phyloP scores from a whole-genome alignment of 2,329 filamentous ascomycete species.

The Trichoderma sp. region DNA sequence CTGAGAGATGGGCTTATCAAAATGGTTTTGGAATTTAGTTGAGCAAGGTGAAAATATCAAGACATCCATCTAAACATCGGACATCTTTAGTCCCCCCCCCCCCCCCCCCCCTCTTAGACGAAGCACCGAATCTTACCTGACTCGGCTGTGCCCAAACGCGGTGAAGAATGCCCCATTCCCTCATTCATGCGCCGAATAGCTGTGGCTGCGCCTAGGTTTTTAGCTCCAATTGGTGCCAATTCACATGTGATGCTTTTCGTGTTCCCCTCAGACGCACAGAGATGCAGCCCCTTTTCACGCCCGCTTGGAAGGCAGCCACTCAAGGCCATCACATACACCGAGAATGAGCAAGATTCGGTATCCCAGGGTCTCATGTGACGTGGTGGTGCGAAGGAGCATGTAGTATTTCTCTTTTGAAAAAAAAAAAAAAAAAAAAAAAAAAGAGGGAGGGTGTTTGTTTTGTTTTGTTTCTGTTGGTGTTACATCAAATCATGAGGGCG shows the following conservation, averaged over 20 bases:
- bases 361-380: background rate
- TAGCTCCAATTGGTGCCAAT: background rate
- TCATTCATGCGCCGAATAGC: background rate
- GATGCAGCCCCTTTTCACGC: background rate
- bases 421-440: no score
- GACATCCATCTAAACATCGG: background rate
- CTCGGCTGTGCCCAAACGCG: background rate
- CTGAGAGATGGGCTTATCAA: background rate
- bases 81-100: background rate
- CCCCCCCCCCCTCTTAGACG: background rate
- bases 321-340: constrained; percentile 1
- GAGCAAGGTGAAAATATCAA: background rate
- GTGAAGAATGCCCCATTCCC: background rate
- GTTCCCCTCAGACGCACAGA: background rate
- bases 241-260: background rate
- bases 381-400: background rate
- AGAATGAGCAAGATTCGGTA: background rate
- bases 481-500: constrained; percentile 1
- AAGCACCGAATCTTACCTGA: background rate
- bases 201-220: background rate
- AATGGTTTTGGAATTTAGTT: background rate
- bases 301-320: background rate
- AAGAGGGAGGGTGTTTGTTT: no score
- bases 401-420: background rate
- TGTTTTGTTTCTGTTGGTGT: background rate